Evolutionary conservation across 2,329 filamentous ascomycete species (phyloP), one percentile per base, ranked within the genome.

Genomic region (Cytospora paraplurivora): DNA sequence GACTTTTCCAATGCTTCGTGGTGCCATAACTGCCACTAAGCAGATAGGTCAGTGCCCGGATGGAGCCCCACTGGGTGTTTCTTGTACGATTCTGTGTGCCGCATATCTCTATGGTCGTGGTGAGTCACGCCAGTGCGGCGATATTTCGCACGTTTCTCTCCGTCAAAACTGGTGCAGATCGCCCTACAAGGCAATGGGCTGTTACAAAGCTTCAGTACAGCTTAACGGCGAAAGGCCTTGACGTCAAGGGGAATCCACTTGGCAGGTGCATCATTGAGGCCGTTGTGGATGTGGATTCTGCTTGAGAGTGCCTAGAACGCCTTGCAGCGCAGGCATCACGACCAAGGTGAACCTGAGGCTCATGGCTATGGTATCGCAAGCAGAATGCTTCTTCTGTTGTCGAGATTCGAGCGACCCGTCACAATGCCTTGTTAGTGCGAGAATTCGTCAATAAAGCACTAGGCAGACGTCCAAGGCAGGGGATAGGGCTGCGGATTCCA

Each of bases 401-500:
- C 32, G 12, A 33, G 4, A 17, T 50, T 38, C 37, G 44, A 32
- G n/a, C 19, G 41, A 54, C 32, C 35, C 37, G 50, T 52, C 34
- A 35, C 47, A 41, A 35, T 5, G 21, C 51, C 33, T 4, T 12
- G 3, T 27, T 44, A 19, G n/a, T n/a, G n/a, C n/a, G 41, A 56
- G 35, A 17, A 10, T 34, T 35, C 12, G 41, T 47, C 32, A 8
- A 37, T 21, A 19, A 35, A 37, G 21, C 27, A 37, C 55, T 41
- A 65, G 59, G 55, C 56, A 59, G 51, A 58, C 51, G 33, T 27
- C 17, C 47, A 47, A 34, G 27, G 62, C 53, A 32, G 55, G 56
- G 52, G 51, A 56, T 58, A 10, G n/a, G 44, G n/a, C 8, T 47
- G 60, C 51, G 21, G 41, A 7, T 34, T 59, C 7, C 13, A 15